phyloP scores from a whole-genome alignment of 768 basidiomycete genomes.

The Chiua virens region DNA sequence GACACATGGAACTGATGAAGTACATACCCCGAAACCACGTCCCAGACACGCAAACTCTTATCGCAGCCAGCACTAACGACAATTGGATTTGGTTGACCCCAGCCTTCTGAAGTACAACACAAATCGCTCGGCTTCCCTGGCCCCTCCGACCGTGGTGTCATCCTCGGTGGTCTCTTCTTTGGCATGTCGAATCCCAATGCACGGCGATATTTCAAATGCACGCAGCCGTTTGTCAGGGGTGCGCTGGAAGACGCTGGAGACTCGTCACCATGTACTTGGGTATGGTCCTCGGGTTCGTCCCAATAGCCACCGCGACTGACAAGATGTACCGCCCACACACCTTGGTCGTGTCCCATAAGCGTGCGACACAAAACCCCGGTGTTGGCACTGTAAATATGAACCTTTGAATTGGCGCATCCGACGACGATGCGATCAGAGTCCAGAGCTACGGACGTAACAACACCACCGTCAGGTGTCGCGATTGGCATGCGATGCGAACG shows the following conservation, averaged over 20 bases:
- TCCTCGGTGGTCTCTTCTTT: conserved; percentile 23
- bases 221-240: conserved; percentile 20
- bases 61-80: conserved; percentile 95
- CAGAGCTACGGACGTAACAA: conserved; percentile 86
- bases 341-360: conserved; percentile 79
- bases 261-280: conserved; percentile 7
- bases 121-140: conserved; percentile 47
- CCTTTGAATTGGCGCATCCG: conserved; percentile 81
- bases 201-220: conserved; percentile 39
- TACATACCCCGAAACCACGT: conserved; percentile 76
- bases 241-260: neutral
- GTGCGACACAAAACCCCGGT: conserved; percentile 77
- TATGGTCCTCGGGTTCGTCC: conserved; percentile 19
- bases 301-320: conserved; percentile 63
- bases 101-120: conserved; percentile 75
- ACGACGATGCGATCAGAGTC: conserved; percentile 85
- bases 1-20: neutral
- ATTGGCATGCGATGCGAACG: conserved; percentile 58
- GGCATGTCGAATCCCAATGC: conserved; percentile 48
- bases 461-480: conserved; percentile 49
- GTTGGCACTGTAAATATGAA: conserved; percentile 80
- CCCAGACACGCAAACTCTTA: conserved; percentile 90
- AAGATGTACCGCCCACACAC: conserved; percentile 92
- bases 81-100: conserved; percentile 82
- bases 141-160: conserved; percentile 6